These are phyloP conservation scores for Przewalskia tangutica DNA, from an alignment of 257 asterid species.

Conservation along the genomic window DNA sequence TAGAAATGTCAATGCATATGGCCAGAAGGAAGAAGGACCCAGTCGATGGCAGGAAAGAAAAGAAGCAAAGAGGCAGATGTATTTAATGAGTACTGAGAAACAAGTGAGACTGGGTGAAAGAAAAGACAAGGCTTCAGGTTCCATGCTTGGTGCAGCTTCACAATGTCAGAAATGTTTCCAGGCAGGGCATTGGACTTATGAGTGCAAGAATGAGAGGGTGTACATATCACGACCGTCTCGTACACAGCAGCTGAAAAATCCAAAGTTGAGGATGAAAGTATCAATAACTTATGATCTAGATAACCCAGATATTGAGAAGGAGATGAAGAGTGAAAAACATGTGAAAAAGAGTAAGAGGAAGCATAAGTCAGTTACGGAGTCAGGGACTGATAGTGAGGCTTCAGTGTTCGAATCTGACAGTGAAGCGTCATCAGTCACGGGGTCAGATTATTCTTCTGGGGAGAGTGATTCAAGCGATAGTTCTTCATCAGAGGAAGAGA, in stretches of 20 bases:
- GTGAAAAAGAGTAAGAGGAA: slow-evolving; percentile 76
- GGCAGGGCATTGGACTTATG: slow-evolving; percentile 92
- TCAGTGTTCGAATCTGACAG: slow-evolving; percentile 83
- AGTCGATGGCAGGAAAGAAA: slow-evolving; percentile 99
- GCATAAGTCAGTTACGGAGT: slow-evolving; percentile 56
- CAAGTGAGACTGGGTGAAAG: slow-evolving; percentile 90
- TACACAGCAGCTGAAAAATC: slow-evolving; percentile 83
- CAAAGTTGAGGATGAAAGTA: slow-evolving; percentile 72
- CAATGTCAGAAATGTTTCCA: slow-evolving; percentile 94
- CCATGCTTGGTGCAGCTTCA: slow-evolving; percentile 41
- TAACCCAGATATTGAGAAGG: slow-evolving; percentile 38
- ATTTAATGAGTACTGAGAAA: slow-evolving; percentile 87
- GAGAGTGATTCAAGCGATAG: slow-evolving; percentile 57
- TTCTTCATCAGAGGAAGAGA: slow-evolving; percentile 89
- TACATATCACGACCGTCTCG: slow-evolving; percentile 89
- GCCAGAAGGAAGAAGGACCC: slow-evolving; percentile 99
- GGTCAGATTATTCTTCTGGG: slow-evolving; percentile 60
- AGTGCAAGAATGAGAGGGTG: slow-evolving; percentile 88
- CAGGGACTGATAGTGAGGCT: slow-evolving; percentile 75
- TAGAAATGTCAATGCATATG: slow-evolving; percentile 89
- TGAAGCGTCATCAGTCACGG: slow-evolving; percentile 51
- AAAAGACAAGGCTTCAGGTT: slow-evolving; percentile 53
- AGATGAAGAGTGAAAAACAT: slow-evolving; percentile 34
- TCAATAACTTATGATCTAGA: slow-evolving; percentile 58
- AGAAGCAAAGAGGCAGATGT: slow-evolving; percentile 99